Conservation (phyloP, 73 alveolate genomes). For the Breviolum minutum region DNA sequence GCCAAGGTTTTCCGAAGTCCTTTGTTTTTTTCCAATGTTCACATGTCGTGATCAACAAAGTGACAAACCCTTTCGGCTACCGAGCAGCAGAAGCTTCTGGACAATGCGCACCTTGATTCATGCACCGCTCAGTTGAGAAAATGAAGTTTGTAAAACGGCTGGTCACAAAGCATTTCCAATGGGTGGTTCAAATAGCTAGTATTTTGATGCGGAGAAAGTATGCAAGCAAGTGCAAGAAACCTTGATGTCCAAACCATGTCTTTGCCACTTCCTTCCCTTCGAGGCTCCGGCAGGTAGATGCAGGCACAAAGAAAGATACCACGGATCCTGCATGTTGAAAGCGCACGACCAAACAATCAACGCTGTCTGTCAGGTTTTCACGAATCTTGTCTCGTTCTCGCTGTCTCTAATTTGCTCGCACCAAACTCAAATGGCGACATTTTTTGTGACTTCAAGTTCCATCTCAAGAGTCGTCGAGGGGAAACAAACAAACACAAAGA, state of each 20-base stretch:
- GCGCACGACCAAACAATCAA: not conserved
- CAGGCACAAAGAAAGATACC: not conserved
- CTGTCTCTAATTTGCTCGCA: not conserved
- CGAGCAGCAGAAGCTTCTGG: not conserved
- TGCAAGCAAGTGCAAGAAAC: too few species aligned
- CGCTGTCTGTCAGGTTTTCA: not conserved
- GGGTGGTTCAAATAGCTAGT: too few species aligned
- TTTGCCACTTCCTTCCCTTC: too few species aligned
- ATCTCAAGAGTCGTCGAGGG: not conserved
- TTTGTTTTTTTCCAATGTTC: too few species aligned
- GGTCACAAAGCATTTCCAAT: too few species aligned
- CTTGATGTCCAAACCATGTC: too few species aligned
- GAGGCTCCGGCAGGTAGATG: slow-evolving; percentile 6
- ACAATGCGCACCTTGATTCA: not conserved
- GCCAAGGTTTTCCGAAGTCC: too few species aligned
- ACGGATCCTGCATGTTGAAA: not conserved
- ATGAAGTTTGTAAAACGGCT: not conserved
- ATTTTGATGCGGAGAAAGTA: too few species aligned
- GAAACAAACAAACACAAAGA: too few species aligned
- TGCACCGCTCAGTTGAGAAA: not conserved
- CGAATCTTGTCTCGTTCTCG: not conserved
- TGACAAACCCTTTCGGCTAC: not conserved
- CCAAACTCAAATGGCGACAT: not conserved
- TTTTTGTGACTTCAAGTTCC: not conserved
- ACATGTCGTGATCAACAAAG: too few species aligned